Base-by-base conservation (phyloP, 306 rosid species). In the Acmispon strigosus region DNA sequence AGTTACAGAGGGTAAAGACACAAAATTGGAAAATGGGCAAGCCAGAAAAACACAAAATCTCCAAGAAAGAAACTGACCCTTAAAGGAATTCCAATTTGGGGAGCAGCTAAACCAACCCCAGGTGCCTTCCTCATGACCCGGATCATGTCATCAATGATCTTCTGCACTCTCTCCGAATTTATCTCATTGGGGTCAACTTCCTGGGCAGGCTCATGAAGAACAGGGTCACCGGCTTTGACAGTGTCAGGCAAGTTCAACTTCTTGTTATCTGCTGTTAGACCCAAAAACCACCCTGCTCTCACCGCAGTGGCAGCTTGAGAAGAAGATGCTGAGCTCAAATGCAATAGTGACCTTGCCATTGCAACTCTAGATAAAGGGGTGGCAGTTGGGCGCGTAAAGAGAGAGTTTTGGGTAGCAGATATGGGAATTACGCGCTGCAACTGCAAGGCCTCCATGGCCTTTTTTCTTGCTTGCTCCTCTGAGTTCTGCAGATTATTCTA, bases 81-180 rank as follows among this genome's bases (percentile, higher is more conserved):
- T 16, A 84, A 80, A 5, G 98, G 89, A 34, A 93, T 55, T 83
- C 98, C 98, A 80, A 93, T 84, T 80, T 93, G 98, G 4, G 97
- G 97, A 81, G 98, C 98, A 39, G 98, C 96, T 9, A 93, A 86
- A 13, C 98, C 97, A 49, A 93, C 92, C 10, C 97, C 97, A 62
- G 97, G 96, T 79, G 97, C 90, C 8, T 81, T 80, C 57, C 97
- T 81, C 97, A 90, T 88, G 27, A 80, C 89, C 54, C 36, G n/a
- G 32, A 93, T 78, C 98, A 93, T 93, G 62, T 90, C 90, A 76
- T 90, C 96, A 53, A 93, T 81, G 36, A 90, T 90, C 64, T 88
- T 93, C 80, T 93, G 98, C 10, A 90, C 78, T 77, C 67, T 84
- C 55, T 90, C 97, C 6, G 96, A 90, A 44, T 70, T 85, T 18